Base-by-base conservation (phyloP, 352 stramenopile genomes). In the Detonula confervacea region DNA sequence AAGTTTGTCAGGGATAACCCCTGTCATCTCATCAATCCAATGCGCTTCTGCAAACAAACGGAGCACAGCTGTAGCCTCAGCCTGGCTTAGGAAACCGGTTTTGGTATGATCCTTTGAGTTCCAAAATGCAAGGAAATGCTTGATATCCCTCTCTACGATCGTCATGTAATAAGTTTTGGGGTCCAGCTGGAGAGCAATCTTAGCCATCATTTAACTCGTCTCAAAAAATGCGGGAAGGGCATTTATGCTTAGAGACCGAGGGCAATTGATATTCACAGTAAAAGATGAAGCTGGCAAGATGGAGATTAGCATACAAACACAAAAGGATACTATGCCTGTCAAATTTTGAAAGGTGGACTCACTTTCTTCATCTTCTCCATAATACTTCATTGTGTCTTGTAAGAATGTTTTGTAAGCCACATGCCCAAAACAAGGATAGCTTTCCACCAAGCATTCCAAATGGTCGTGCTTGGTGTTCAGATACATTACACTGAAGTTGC, bases 381-480 rank as follows among this genome's bases (percentile, higher is more conserved):
- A 44, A 6, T 60, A 18, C 14, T 22, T 29, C 2, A 56, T 29
- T 12, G 27, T 49, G 11, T 77, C 67, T 61, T 73, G 47, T 24
- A 56, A 20, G 7, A 78, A 75, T 6, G 59, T 33, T 63, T 80
- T 73, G 55, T 88, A 88, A 20, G 66, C 27, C 16, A 77, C 20
- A 59, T 64, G 42, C 20, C 72, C 76, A 79, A 77, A 88, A 46
- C 61, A 73, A 35, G 80, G 81, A 52, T 74, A 90, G 16, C 77
- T 64, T 55, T 88, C 77, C 12, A 90, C 64, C 9, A 90, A 81
- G 20, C 44, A 77, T 29, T 84, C 83, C 72, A 90, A 83, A n/a
- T 86, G 69, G 25, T 80, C 60, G 47, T 88, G 84, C 24, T 79
- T 88, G 35, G 69, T 85, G 68, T 90, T 88, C 22, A 88, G 62